A percentile compares a stretch with the other conserved stretches of the same genome.
Evolutionary conservation across 306 rosid species (phyloP).

Genomic region (Biancaea sappan): DNA sequence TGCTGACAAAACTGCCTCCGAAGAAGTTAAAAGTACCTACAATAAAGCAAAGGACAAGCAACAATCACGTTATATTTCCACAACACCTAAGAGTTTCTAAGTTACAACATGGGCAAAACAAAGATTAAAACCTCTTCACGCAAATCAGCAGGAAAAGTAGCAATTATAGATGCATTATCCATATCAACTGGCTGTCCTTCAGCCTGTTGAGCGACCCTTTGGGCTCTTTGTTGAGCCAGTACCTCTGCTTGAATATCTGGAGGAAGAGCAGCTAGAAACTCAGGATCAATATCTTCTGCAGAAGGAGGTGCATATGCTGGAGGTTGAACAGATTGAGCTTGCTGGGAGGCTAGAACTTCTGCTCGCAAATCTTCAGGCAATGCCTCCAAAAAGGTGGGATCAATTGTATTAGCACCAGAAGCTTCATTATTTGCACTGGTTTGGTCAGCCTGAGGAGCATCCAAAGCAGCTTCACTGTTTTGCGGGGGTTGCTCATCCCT

Average conservation of each 20-base stretch:
- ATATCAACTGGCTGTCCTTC: slow-evolving; percentile 99
- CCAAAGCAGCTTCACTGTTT: slow-evolving; percentile 52
- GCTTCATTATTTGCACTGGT: slow-evolving; percentile 63
- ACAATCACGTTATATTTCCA: slow-evolving; percentile 21
- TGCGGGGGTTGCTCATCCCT: slow-evolving; percentile 60
- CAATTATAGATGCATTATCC: slow-evolving; percentile 98
- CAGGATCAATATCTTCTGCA: slow-evolving; percentile 96
- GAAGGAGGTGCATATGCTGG: slow-evolving; percentile 87
- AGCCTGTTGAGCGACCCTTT: slow-evolving; percentile 87
- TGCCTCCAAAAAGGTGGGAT: slow-evolving; percentile 98
- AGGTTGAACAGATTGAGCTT: slow-evolving; percentile 91
- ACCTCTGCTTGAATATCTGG: slow-evolving; percentile 98
- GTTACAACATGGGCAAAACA: slow-evolving; percentile 10
- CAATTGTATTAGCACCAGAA: slow-evolving; percentile 82
- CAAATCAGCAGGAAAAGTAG: slow-evolving; percentile 98
- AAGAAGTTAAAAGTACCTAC: slow-evolving; percentile 95
- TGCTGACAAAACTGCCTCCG: slow-evolving; percentile 96
- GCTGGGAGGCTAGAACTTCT: slow-evolving; percentile 97
- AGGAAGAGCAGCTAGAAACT: slow-evolving; percentile 99
- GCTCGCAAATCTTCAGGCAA: slow-evolving; percentile 93
- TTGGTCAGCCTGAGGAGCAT: slow-evolving; percentile 62
- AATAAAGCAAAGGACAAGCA: slow-evolving; percentile 31
- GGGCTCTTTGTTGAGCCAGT: slow-evolving; percentile 96
- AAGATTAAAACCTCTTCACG: slow-evolving; percentile 88
- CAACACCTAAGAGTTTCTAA: slow-evolving; percentile 28